Conservation (phyloP, 768 basidiomycete genomes). For the Cytidiella melzeri region DNA sequence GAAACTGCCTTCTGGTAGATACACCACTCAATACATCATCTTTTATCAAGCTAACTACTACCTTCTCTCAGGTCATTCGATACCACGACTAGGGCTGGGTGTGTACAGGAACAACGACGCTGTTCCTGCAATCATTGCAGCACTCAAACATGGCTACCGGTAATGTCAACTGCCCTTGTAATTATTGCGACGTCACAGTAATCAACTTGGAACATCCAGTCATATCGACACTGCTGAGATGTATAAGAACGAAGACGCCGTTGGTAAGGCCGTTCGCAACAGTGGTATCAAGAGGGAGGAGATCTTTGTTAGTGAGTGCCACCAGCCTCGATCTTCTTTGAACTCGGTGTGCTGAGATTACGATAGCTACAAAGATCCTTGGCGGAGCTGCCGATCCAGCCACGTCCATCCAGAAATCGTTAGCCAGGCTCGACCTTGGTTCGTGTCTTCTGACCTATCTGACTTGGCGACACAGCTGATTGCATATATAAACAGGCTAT, state of each 20-base stretch:
- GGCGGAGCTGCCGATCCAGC: conserved; percentile 29
- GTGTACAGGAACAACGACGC: too few species aligned
- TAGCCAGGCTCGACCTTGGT: conserved; percentile 49
- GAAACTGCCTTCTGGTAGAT: too few species aligned
- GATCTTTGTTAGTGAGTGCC: conserved; percentile 63
- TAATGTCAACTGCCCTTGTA: too few species aligned
- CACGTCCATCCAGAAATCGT: conserved; percentile 51
- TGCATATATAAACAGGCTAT: conserved; percentile 36
- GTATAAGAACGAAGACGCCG: conserved; percentile 60
- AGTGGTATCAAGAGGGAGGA: conserved; percentile 52
- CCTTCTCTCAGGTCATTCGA: too few species aligned
- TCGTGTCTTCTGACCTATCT: not conserved
- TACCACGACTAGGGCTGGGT: too few species aligned
- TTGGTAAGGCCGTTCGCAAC: conserved; percentile 53
- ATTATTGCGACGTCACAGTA: too few species aligned
- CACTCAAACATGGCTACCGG: too few species aligned
- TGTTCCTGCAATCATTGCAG: too few species aligned
- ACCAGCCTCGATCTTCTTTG: not conserved
- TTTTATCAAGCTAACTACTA: too few species aligned
- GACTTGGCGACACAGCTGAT: not conserved
- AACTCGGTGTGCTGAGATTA: conserved; percentile 37
- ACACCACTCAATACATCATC: too few species aligned
- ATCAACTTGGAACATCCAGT: too few species aligned
- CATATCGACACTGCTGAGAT: conserved; percentile 71
- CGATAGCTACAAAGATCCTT: conserved; percentile 59